Evolutionary conservation across 495 filamentous ascomycete species (phyloP), one percentile per base, ranked within the genome.

Genomic region (Podospora appendiculata): DNA sequence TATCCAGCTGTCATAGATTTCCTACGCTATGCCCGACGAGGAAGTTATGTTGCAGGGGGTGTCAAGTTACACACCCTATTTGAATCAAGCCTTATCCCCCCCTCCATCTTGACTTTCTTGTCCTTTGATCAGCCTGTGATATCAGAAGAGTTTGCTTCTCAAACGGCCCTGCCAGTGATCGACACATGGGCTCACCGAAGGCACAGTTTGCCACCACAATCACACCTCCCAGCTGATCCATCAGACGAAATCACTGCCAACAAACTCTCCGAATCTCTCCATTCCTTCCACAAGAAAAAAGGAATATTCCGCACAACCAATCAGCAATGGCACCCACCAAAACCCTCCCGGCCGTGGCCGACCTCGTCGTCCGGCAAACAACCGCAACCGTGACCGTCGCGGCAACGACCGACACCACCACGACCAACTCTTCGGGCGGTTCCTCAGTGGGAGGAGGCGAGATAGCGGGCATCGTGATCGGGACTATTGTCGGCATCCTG

Each of bases 391-490:
- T 59, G 9, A 57, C 57, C 8, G 57, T 59, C 10, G 13, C 41
- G 33, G 18, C 25, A 33, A 19, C 41, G 19, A 45, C 44, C 32
- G 39, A 47, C 40, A 17, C 41, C 38, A 18, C 25, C 33, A 19
- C 41, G 19, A 45, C 40, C 35, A 43, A 43, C 40, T 14, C 18
- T 8, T 18, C 17, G 8, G 38, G 40, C 38, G 39, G 48, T 12
- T 38, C 36, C 36, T 38, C 36, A 38, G 2, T 38, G 10, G 16
- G 41, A n/a, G 46, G 52, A 13, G 49, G 50, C 8, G 57, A 57
- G 36, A 65, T 65, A 16, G 62, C 52, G 6, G 62, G 62, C 48
- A 65, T 65, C 50, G 62, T 65, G 6, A 62, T 65, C 49, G 62
- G 62, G 48, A 45, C 45, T 38, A 51, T 65, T n/a, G 57, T 56